phyloP scores from a whole-genome alignment of 2,329 filamentous ascomycete genomes.

The Kalaharituber pfeilii region DNA sequence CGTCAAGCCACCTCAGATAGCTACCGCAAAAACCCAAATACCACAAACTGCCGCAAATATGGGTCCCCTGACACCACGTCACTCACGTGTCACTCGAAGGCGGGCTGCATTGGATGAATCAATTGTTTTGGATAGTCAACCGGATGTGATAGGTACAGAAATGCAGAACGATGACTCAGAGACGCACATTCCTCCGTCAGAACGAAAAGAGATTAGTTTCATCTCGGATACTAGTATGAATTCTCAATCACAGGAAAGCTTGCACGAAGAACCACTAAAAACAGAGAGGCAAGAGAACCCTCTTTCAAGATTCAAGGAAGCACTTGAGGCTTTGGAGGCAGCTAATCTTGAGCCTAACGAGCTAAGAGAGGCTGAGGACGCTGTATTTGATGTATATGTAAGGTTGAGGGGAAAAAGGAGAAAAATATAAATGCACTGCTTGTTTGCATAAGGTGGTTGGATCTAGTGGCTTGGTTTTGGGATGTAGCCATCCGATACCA shows the following conservation, averaged over 20 bases:
- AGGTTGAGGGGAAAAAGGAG: conserved; percentile 3
- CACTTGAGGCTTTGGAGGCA: background rate
- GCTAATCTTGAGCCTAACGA: background rate
- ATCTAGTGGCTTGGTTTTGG: background rate
- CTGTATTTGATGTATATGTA: conserved; percentile 5
- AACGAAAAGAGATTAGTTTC: background rate
- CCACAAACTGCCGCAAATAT: background rate
- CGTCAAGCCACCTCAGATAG: background rate
- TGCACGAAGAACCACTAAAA: background rate
- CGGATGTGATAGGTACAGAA: background rate
- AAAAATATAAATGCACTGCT: background rate
- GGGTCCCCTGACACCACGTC: background rate
- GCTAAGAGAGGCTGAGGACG: conserved; percentile 1
- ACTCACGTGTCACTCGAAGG: background rate
- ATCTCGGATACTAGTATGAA: background rate
- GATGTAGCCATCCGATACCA: no score
- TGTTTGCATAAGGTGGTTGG: no score
- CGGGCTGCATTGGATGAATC: background rate
- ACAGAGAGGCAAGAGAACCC: background rate
- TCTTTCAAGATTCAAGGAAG: background rate
- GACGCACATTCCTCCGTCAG: background rate
- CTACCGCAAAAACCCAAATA: background rate
- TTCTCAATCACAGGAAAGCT: background rate
- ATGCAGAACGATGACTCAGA: background rate
- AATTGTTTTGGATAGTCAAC: background rate